Evolutionary conservation across 306 rosid genomes (phyloP).

Genomic region (Boehmeria nivea): DNA sequence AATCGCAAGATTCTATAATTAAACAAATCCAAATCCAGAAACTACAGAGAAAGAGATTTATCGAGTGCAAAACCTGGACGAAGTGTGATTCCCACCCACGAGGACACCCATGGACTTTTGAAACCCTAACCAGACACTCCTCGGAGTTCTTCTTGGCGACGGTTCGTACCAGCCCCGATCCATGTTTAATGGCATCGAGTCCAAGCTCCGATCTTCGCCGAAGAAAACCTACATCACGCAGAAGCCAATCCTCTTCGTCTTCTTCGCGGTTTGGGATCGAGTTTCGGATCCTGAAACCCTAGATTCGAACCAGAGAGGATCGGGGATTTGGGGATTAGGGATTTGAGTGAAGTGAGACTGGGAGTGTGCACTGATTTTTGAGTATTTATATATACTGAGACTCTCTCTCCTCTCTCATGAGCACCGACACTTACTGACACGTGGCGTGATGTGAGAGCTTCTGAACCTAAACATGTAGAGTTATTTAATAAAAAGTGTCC

Average conservation of each 20-base stretch:
- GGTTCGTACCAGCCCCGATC: slow-evolving; percentile 43
- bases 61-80: slow-evolving; percentile 96
- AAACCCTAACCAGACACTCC: slow-evolving; percentile 67
- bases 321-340: background rate
- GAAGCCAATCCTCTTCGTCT: background rate
- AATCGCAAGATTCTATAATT: background rate
- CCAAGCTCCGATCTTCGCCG: slow-evolving; percentile 14
- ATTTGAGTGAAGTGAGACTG: background rate
- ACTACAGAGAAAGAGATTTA: slow-evolving; percentile 18
- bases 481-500: no score
- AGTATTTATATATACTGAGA: no score
- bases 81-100: slow-evolving; percentile 95
- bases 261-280: background rate
- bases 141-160: slow-evolving; percentile 39
- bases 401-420: no score
- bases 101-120: slow-evolving; percentile 81
- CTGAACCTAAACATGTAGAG: background rate
- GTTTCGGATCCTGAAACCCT: background rate
- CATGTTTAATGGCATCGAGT: slow-evolving; percentile 20
- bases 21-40: background rate
- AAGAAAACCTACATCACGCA: slow-evolving; percentile 17
- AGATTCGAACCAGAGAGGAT: background rate
- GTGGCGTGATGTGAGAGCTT: background rate
- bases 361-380: background rate
- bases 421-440: slow-evolving; percentile 4